These are phyloP conservation scores for Saturnispora halmiae DNA, from an alignment of 805 yeast species.

Conservation along the genomic window DNA sequence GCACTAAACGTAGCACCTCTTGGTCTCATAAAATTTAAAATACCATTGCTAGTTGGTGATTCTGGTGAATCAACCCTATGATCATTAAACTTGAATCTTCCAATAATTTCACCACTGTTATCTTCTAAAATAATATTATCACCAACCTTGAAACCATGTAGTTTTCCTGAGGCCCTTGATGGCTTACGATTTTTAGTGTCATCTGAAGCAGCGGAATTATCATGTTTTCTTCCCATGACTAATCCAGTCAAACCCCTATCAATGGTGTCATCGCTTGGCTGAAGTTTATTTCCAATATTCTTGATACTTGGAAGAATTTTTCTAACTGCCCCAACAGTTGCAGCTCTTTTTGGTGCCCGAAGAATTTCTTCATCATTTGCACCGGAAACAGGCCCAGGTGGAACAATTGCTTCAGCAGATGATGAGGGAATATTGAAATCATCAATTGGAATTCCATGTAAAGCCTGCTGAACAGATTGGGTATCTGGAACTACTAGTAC, in stretches of 20 bases:
- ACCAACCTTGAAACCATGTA: slow-evolving; percentile 71
- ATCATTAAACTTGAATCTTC: slow-evolving; percentile 68
- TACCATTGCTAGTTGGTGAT: not conserved
- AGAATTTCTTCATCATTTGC: no score
- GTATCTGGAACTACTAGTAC: not conserved
- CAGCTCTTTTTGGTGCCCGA: not conserved
- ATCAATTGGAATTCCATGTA: not conserved
- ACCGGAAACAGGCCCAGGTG: no score
- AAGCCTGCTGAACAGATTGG: not conserved
- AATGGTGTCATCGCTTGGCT: slow-evolving; percentile 7
- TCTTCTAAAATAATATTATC: slow-evolving; percentile 77
- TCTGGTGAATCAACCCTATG: slow-evolving; percentile 15
- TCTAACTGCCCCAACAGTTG: slow-evolving; percentile 8
- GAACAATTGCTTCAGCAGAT: no score
- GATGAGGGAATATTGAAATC: not conserved
- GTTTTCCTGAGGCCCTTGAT: slow-evolving; percentile 19
- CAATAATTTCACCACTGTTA: slow-evolving; percentile 82
- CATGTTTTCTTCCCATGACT: slow-evolving; percentile 3
- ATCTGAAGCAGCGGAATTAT: not conserved
- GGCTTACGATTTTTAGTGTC: not conserved
- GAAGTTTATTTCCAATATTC: slow-evolving; percentile 10
- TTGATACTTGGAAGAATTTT: slow-evolving; percentile 3
- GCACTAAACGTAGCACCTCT: slow-evolving; percentile 8
- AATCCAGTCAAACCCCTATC: slow-evolving; percentile 9
- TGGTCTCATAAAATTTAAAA: slow-evolving; percentile 5